These are phyloP conservation scores for Botryotinia calthae DNA, from an alignment of 2,329 filamentous ascomycete genomes.

Conservation along the genomic window DNA sequence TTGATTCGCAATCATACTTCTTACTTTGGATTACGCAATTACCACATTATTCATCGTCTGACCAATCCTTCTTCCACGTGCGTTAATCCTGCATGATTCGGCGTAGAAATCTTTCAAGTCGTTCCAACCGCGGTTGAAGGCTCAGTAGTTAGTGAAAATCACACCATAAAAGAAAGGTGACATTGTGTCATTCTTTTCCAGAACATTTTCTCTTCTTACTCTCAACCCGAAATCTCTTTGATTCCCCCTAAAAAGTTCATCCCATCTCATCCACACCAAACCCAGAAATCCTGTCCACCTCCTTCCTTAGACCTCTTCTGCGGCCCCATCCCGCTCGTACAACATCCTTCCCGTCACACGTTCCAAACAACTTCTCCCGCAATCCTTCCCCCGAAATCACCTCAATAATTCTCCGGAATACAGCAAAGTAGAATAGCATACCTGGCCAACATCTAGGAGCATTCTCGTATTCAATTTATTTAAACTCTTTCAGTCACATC, in stretches of 20 bases:
- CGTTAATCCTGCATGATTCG: conserved; percentile 8
- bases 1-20: background rate
- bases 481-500: conserved; percentile 16
- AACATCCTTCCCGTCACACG: conserved; percentile 11
- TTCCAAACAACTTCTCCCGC: background rate
- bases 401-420: background rate
- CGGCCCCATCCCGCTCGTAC: conserved; percentile 11
- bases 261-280: conserved; percentile 3
- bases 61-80: conserved; percentile 11
- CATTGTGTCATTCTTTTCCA: background rate
- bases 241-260: background rate
- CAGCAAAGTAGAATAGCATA: conserved; percentile 2
- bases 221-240: background rate
- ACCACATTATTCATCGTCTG: background rate
- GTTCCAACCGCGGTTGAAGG: background rate
- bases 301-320: conserved; percentile 11
- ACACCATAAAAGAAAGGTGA: background rate
- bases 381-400: background rate
- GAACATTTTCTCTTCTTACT: background rate
- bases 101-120: background rate
- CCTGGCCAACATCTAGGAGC: background rate
- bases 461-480: conserved; percentile 11
- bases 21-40: background rate
- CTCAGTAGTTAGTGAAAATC: background rate
- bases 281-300: background rate